Percentiles rank a stretch among this genome's conserved stretches.
Evolutionary conservation across 768 basidiomycete species (phyloP).

Genomic region (Termitomyces sp.): DNA sequence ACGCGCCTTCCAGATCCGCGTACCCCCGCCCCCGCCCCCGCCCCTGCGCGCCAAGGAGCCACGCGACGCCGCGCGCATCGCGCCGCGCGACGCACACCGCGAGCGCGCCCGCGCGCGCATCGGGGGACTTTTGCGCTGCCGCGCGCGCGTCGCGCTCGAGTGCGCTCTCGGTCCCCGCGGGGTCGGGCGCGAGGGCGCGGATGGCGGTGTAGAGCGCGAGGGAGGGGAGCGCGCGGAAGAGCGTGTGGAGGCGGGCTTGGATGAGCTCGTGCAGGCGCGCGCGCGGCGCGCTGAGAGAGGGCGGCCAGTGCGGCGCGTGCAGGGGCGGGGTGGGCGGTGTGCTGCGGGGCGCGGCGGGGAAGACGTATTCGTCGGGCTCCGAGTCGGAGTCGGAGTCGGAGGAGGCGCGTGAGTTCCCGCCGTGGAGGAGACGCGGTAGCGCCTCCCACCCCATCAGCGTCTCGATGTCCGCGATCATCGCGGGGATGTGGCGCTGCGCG

Average conservation of each 20-base stretch:
- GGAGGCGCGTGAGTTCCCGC: conserved; percentile 47
- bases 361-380: conserved; percentile 6
- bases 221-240: conserved; percentile 33
- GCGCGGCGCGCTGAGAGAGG: no score
- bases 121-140: conserved; percentile 43
- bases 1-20: no score
- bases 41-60: no score
- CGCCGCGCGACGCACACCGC: conserved; percentile 38
- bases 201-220: not conserved
- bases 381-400: conserved; percentile 18
- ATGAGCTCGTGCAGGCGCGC: no score
- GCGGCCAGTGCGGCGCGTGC: no score
- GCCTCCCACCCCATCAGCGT: conserved; percentile 41
- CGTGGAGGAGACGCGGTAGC: conserved; percentile 47
- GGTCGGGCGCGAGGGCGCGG: conserved; percentile 6
- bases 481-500: conserved; percentile 28
- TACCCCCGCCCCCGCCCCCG: no score
- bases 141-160: conserved; percentile 24
- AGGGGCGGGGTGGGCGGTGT: no score
- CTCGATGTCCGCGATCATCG: conserved; percentile 60
- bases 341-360: no score
- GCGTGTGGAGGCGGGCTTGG: conserved; percentile 33
- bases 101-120: conserved; percentile 50
- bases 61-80: conserved; percentile 21
- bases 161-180: conserved; percentile 31